A percentile compares a stretch with the other conserved stretches of the same genome.
Evolutionary conservation across 768 basidiomycete species (phyloP).

Genomic region (Suillus plorans): DNA sequence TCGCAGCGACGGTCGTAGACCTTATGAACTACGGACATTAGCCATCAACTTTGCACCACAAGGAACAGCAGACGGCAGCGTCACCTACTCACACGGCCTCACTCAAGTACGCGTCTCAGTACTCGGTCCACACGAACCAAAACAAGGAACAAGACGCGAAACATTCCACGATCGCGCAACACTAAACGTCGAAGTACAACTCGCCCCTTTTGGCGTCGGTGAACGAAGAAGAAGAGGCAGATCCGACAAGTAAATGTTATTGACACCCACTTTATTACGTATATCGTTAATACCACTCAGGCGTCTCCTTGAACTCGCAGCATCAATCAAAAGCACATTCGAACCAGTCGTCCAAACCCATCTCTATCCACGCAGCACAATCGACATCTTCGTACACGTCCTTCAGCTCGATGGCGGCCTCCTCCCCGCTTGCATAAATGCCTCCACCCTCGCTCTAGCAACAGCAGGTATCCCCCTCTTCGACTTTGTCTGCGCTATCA

Average conservation of each 20-base stretch:
- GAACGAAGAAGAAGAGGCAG: slow-evolving; percentile 74
- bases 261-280: neutral
- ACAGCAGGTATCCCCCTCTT: slow-evolving; percentile 87
- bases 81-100: slow-evolving; percentile 82
- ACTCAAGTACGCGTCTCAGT: slow-evolving; percentile 88
- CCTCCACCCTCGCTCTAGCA: slow-evolving; percentile 88
- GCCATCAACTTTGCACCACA: slow-evolving; percentile 74
- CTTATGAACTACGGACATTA: slow-evolving; percentile 86
- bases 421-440: slow-evolving; percentile 90
- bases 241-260: slow-evolving; percentile 78
- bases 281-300: slow-evolving; percentile 38
- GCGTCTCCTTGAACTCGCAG: slow-evolving; percentile 83
- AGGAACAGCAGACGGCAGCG: slow-evolving; percentile 82
- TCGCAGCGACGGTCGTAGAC: slow-evolving; percentile 90
- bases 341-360: slow-evolving; percentile 91
- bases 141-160: slow-evolving; percentile 58
- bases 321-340: slow-evolving; percentile 90
- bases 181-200: slow-evolving; percentile 85
- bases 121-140: slow-evolving; percentile 90
- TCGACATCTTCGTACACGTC: slow-evolving; percentile 92
- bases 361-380: slow-evolving; percentile 92
- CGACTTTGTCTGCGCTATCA: slow-evolving; percentile 90
- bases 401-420: slow-evolving; percentile 93
- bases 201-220: slow-evolving; percentile 85
- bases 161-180: slow-evolving; percentile 85